Percentiles rank a stretch among this genome's conserved stretches.
phyloP scores from a whole-genome alignment of 257 asterid genomes.

The Paulownia fortunei region DNA sequence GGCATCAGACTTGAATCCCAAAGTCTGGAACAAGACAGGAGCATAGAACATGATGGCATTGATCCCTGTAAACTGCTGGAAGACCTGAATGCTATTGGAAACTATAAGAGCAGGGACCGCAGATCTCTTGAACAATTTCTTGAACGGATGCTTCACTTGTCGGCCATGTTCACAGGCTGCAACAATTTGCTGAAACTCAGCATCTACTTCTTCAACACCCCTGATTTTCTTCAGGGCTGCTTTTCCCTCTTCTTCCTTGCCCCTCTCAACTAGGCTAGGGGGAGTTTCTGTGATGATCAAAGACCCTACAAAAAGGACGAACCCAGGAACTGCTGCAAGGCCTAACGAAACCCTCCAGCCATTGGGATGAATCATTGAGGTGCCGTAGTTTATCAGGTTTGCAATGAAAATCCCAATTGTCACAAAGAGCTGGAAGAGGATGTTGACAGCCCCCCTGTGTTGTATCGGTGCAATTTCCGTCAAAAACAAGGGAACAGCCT shows the following conservation, averaged over 20 bases:
- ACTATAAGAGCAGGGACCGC: conserved; percentile 58
- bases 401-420: conserved; percentile 72
- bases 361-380: conserved; percentile 48
- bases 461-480: conserved; percentile 72
- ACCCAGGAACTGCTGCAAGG: conserved; percentile 56
- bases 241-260: conserved; percentile 43
- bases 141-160: conserved; percentile 51
- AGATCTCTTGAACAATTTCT: conserved; percentile 43
- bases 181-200: conserved; percentile 52
- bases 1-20: conserved; percentile 57
- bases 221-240: conserved; percentile 51
- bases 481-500: conserved; percentile 73
- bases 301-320: conserved; percentile 50
- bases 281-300: conserved; percentile 66
- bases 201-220: conserved; percentile 59
- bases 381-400: conserved; percentile 60
- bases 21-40: conserved; percentile 63
- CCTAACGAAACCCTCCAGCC: conserved; percentile 72
- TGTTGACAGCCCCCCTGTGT: conserved; percentile 71
- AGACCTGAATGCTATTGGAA: conserved; percentile 46
- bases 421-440: conserved; percentile 71
- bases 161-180: conserved; percentile 48
- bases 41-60: conserved; percentile 76
- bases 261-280: conserved; percentile 54
- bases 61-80: conserved; percentile 69